These are phyloP conservation scores for Neofusicoccum kwambonambiense DNA, from an alignment of 2,329 filamentous ascomycete genomes.

Conservation along the genomic window DNA sequence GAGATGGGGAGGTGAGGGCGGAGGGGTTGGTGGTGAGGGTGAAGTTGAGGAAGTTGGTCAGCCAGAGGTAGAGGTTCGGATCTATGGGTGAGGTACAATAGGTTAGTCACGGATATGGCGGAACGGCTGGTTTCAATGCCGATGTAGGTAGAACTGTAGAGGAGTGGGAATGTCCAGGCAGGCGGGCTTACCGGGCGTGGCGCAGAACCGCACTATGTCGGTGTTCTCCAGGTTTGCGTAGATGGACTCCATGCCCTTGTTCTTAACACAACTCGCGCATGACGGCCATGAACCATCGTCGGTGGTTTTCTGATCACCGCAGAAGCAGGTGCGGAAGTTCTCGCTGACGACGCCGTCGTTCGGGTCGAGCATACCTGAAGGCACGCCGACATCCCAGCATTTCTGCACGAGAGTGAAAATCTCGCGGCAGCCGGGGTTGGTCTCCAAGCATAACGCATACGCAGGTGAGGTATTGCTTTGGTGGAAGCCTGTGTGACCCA, in stretches of 20 bases:
- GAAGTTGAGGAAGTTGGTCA: conserved; percentile 15
- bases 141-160: not conserved
- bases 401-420: conserved; percentile 1
- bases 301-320: not conserved
- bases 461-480: not conserved
- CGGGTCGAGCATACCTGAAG: not conserved
- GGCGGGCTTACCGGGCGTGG: not conserved
- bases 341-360: not conserved
- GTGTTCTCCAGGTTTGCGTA: not conserved
- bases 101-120: not conserved
- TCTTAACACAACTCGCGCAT: not conserved
- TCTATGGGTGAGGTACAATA: not conserved
- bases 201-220: not conserved
- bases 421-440: not conserved
- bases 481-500: not conserved
- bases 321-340: conserved; percentile 8
- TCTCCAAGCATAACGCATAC: not conserved
- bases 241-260: not conserved
- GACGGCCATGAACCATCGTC: not conserved
- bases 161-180: not conserved
- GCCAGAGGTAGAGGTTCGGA: conserved; percentile 15
- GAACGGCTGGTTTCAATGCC: not conserved
- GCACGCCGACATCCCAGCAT: conserved; percentile 13
- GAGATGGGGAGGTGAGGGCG: not conserved
- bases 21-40: not conserved